Conservation (phyloP, 1,139 yeast genomes). For the Pichia kudriavzevii region DNA sequence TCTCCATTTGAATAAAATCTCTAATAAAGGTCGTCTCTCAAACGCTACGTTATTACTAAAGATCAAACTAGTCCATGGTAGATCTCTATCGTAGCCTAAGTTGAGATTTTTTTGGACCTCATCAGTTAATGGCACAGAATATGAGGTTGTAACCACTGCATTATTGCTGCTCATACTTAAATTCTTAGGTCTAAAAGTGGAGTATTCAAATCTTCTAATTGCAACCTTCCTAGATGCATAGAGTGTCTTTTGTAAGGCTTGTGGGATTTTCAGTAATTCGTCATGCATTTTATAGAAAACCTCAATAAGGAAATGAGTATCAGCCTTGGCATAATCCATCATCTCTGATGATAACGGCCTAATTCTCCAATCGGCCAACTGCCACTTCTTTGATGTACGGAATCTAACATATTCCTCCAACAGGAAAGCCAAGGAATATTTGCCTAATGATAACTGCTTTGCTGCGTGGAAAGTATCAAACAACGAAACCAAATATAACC, state of each 20-base stretch:
- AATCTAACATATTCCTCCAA: constrained; percentile 76
- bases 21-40: constrained; percentile 49
- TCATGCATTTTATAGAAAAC: constrained; percentile 73
- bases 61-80: constrained; percentile 56
- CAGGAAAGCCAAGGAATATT: constrained; percentile 76
- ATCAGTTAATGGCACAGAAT: constrained; percentile 23
- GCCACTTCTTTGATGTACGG: constrained; percentile 89
- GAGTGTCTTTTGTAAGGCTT: constrained; percentile 55
- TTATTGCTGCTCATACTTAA: constrained; percentile 16
- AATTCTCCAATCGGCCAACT: constrained; percentile 93
- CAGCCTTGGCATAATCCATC: constrained; percentile 87
- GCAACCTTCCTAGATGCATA: constrained; percentile 78
- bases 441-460: constrained; percentile 66
- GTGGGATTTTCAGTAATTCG: constrained; percentile 33
- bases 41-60: constrained; percentile 58
- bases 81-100: constrained; percentile 25
- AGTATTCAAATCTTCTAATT: constrained; percentile 69
- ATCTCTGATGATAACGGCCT: constrained; percentile 76
- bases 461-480: constrained; percentile 95
- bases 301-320: constrained; percentile 82
- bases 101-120: constrained; percentile 15
- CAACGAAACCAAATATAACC: constrained; percentile 78
- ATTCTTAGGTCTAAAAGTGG: constrained; percentile 48
- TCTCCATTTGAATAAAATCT: constrained; percentile 72
- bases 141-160: constrained; percentile 23